phyloP scores from a whole-genome alignment of 2,329 filamentous ascomycete genomes.

The Stagonosporopsis chrysanthemi region DNA sequence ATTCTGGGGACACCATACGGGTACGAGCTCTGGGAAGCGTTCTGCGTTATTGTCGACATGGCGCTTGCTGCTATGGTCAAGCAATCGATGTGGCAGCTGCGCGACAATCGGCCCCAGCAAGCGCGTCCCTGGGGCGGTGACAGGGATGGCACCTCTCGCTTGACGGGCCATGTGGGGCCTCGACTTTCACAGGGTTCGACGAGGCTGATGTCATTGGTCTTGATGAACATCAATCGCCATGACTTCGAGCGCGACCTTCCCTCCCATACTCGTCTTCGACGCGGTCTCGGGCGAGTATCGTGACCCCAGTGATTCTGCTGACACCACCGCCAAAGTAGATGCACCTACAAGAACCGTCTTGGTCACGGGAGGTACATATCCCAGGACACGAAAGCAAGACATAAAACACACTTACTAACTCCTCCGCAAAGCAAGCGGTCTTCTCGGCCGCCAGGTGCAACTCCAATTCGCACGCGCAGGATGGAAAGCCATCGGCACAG shows the following conservation, averaged over 20 bases:
- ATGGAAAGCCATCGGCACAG: constrained; percentile 60
- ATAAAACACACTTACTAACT: constrained; percentile 20
- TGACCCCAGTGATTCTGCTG: constrained; percentile 14
- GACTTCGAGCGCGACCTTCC: constrained; percentile 1
- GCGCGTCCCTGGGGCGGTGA: constrained; percentile 11
- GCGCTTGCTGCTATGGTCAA: constrained; percentile 19
- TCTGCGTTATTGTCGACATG: constrained; percentile 87
- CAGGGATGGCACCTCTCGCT: constrained; percentile 14
- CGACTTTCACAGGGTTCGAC: constrained; percentile 10
- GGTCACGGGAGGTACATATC: constrained; percentile 71
- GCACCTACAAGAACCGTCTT: constrained; percentile 65
- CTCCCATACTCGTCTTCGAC: constrained; percentile 18
- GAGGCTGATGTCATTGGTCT: constrained; percentile 13
- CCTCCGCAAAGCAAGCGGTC: constrained; percentile 66
- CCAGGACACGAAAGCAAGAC: not conserved
- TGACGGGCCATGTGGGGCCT: constrained; percentile 4
- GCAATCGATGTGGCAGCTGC: constrained; percentile 17
- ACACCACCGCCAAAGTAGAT: constrained; percentile 5
- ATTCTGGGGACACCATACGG: constrained; percentile 55
- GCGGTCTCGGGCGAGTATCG: constrained; percentile 16
- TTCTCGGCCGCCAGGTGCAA: constrained; percentile 81
- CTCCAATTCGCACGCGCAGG: constrained; percentile 70
- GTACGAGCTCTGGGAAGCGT: constrained; percentile 77
- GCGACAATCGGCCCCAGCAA: constrained; percentile 21
- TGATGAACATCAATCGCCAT: not conserved